Conservation (phyloP, 768 basidiomycete genomes). For the Auriscalpium orientale region DNA sequence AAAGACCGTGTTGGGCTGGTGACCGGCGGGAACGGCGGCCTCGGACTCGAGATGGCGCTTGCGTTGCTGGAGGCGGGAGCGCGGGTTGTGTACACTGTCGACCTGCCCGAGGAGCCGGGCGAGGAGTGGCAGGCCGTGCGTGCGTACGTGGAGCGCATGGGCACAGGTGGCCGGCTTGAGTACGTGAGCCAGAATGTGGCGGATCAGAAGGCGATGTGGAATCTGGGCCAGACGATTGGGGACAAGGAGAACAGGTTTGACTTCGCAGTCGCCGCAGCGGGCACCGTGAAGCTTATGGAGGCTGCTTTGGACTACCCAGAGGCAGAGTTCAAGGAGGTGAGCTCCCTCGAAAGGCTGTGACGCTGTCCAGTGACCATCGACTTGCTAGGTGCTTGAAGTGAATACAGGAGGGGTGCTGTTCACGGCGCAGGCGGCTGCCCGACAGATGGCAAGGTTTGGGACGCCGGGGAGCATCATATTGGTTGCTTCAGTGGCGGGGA, state of each 20-base stretch:
- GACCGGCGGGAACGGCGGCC: conserved; percentile 35
- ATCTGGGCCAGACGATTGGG: conserved; percentile 46
- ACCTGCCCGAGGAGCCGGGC: conserved; percentile 46
- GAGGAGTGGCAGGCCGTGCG: conserved; percentile 48
- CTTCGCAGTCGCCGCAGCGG: conserved; percentile 68
- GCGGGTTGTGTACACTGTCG: conserved; percentile 57
- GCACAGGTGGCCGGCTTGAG: conserved; percentile 35
- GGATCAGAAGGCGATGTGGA: conserved; percentile 53
- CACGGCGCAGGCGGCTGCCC: conserved; percentile 26
- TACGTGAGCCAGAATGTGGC: conserved; percentile 59
- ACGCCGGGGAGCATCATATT: conserved; percentile 31
- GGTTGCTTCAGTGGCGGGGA: conserved; percentile 34
- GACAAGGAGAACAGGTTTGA: conserved; percentile 63
- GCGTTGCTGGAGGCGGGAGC: conserved; percentile 66
- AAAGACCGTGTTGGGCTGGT: conserved; percentile 41
- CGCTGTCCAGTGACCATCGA: background rate
- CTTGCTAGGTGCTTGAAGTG: conserved; percentile 47
- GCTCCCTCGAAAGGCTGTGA: conserved; percentile 1
- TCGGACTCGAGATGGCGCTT: conserved; percentile 75
- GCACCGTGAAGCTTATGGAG: conserved; percentile 49
- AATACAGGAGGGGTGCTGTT: conserved; percentile 39
- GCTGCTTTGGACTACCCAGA: conserved; percentile 60
- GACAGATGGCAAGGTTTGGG: conserved; percentile 25
- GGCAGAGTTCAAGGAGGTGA: conserved; percentile 53
- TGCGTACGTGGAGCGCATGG: conserved; percentile 38